Percentiles rank a stretch among this genome's conserved stretches.
These are phyloP conservation scores for Skeletonema potamos DNA, from an alignment of 108 stramenopile species.

Conservation along the genomic window DNA sequence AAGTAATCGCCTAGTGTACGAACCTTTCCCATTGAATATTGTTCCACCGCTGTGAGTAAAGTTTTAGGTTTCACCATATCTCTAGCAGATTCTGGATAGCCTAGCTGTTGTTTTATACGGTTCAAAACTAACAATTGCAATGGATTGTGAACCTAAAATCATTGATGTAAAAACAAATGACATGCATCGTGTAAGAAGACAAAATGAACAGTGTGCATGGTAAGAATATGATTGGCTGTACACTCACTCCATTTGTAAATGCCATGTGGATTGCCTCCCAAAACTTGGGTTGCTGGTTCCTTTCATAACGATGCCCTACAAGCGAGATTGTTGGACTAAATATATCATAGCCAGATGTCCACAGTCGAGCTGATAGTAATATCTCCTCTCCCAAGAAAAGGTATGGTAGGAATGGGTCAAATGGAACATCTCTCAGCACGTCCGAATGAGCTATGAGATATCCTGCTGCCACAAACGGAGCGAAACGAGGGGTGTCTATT, in stretches of 20 bases:
- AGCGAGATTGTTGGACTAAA: conserved; percentile 90
- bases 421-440: conserved; percentile 81
- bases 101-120: conserved; percentile 79
- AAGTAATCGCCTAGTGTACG: conserved; percentile 73
- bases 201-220: no score
- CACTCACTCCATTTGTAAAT: conserved; percentile 53
- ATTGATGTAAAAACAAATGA: background rate
- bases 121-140: conserved; percentile 76
- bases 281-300: conserved; percentile 92
- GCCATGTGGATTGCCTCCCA: conserved; percentile 94
- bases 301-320: conserved; percentile 89
- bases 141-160: conserved; percentile 64
- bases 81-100: conserved; percentile 83
- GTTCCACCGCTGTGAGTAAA: conserved; percentile 77
- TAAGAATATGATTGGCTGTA: background rate
- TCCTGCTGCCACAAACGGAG: conserved; percentile 82
- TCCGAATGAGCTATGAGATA: conserved; percentile 69
- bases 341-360: conserved; percentile 96
- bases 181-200: background rate
- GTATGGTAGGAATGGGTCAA: conserved; percentile 97
- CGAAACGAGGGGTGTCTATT: conserved; percentile 71
- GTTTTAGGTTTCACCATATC: conserved; percentile 71
- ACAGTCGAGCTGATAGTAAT: conserved; percentile 84
- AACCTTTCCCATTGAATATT: conserved; percentile 81
- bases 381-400: conserved; percentile 99